Base-by-base conservation (phyloP, 2,329 filamentous ascomycete species). In the Penicillium sp. region DNA sequence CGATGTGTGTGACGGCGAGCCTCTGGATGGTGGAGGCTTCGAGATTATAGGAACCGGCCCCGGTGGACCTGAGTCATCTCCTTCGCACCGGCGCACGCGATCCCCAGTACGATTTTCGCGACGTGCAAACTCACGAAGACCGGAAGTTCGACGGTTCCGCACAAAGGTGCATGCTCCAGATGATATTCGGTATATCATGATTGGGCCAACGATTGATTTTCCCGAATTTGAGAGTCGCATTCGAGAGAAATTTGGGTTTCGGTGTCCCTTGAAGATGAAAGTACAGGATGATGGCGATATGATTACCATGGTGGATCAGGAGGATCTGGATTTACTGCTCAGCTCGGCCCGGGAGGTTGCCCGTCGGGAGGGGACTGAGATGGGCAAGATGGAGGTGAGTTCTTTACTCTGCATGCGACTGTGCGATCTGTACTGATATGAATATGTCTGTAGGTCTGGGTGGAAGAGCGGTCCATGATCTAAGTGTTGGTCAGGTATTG, bases 301-400 rank as follows among this genome's bases (percentile, higher is more conserved):
- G 86, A 94, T 98, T 63, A 96, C 91, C 26, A 85, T 98, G 81
- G 89, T 86, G 24, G 93, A 98, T 67, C 88, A 96, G 68, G 93
- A 98, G 62, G 93, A 98, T 72, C 71, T 96, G 52, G 90, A 97
- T 41, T 87, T 96, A 82, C 83, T 88, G 23, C 77, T 97, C 44
- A 78, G 80, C 66, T 79, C 75, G 38, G 83, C 84, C 6, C 87
- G 82, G 67, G 78, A 79, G 40, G 72, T 74, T 49, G 89, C 86
- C 39, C 81, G 77, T 70, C 86, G 80, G 67, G 85, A 91, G 64
- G 80, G 83, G 59, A 77, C 78, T 52, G 90, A 95, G 53, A 86
- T 89, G 74, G 89, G 87, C 42, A 96, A 95, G 78, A 83, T 96
- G 82, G 93, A 97, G 81, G 89, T 96, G 69, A 79, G 87, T 75